Percentiles rank a stretch among this genome's conserved stretches.
These are phyloP conservation scores for Pseudonitzschia multiseries DNA, from an alignment of 108 stramenopile genomes.

Conservation along the genomic window DNA sequence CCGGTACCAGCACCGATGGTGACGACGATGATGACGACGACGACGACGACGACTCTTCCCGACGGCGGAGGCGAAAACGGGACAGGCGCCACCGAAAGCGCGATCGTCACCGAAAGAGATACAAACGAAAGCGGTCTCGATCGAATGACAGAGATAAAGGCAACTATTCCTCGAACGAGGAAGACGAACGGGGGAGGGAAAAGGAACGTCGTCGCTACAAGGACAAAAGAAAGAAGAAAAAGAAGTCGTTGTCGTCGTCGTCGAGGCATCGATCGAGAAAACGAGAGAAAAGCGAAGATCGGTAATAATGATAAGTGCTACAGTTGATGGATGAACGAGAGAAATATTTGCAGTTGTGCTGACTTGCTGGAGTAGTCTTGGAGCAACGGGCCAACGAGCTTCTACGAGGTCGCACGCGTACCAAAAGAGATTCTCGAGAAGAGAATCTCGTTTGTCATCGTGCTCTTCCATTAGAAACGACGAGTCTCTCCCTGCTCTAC, in stretches of 20 bases:
- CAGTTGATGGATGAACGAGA: no score
- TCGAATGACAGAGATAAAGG: background rate
- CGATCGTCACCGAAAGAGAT: conserved; percentile 6
- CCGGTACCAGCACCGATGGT: conserved; percentile 1
- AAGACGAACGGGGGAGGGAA: conserved; percentile 13
- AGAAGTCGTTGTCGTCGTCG: conserved; percentile 10
- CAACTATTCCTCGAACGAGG: background rate
- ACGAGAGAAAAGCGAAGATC: background rate
- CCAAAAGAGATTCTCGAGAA: no score
- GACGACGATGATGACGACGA: background rate
- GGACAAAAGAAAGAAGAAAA: conserved; percentile 21
- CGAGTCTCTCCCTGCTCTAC: no score
- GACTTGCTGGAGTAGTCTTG: no score
- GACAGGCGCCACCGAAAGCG: conserved; percentile 11
- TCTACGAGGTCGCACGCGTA: no score
- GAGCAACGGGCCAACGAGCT: no score
- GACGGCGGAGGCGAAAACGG: conserved; percentile 6
- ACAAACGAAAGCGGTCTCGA: conserved; percentile 15
- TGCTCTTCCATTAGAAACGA: no score
- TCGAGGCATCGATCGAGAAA: conserved; percentile 2
- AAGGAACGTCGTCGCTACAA: conserved; percentile 7
- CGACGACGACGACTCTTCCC: conserved; percentile 13
- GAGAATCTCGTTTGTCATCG: no score
- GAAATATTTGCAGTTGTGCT: no score
- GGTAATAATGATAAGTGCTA: background rate